These are phyloP conservation scores for Ceratocystis cubensis DNA, from an alignment of 2,329 filamentous ascomycete species.

Conservation along the genomic window DNA sequence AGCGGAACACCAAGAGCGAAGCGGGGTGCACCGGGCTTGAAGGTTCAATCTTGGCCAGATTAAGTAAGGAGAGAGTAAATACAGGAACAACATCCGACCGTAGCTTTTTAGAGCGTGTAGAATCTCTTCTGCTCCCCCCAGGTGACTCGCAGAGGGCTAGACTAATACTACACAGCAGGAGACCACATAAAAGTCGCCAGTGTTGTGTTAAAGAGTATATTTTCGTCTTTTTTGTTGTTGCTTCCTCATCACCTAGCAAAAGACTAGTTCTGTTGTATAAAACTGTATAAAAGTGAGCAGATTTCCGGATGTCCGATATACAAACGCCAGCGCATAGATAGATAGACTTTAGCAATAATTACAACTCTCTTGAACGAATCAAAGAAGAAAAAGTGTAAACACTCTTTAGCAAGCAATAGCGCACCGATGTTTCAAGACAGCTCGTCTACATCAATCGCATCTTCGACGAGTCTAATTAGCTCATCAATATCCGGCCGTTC, in stretches of 20 bases:
- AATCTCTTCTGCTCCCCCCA: background rate
- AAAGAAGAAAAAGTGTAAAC: background rate
- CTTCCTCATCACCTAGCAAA: too few relatives aligned
- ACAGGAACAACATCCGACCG: background rate
- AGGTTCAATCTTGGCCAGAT: too few relatives aligned
- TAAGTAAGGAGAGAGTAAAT: too few relatives aligned
- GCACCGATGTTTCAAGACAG: background rate
- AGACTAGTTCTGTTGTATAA: background rate
- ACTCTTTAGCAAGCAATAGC: background rate
- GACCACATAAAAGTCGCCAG: background rate
- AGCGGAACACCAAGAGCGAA: too few relatives aligned
- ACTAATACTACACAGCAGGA: background rate
- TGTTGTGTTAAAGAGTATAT: background rate
- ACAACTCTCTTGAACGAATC: too few relatives aligned
- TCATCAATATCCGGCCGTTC: conserved; percentile 82
- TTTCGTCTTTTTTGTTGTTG: background rate
- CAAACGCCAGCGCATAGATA: background rate
- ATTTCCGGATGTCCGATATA: too few relatives aligned
- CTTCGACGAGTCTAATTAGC: conserved; percentile 66
- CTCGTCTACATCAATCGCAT: conserved; percentile 58
- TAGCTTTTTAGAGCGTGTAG: background rate
- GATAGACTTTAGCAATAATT: background rate
- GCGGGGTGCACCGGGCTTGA: too few relatives aligned
- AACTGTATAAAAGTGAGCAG: too few relatives aligned
- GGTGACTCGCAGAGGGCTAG: background rate